Evolutionary conservation across 2,329 filamentous ascomycete species (phyloP).

Genomic region (Trichoderma polysporum): DNA sequence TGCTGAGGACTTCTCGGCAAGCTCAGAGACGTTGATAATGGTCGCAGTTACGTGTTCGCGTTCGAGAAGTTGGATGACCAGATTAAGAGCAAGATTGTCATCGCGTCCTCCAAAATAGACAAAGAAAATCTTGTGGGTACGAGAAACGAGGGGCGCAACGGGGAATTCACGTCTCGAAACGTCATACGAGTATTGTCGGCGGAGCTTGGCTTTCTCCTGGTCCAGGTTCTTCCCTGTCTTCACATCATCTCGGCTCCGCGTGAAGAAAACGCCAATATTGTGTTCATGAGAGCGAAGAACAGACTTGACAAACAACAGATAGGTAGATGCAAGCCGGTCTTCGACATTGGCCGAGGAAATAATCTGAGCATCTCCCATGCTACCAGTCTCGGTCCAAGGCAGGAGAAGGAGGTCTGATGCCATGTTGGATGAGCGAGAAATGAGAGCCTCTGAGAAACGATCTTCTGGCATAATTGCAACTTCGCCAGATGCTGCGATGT

Average conservation of each 20-base stretch:
- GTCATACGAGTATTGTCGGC: slow-evolving; percentile 58
- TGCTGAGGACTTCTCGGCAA: slow-evolving; percentile 1
- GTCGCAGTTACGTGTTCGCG: slow-evolving; percentile 78
- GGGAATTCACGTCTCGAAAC: slow-evolving; percentile 56
- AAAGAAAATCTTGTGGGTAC: slow-evolving; percentile 80
- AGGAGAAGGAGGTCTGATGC: slow-evolving; percentile 74
- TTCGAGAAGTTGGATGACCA: slow-evolving; percentile 81
- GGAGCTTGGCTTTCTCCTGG: slow-evolving; percentile 40
- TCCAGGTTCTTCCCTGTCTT: slow-evolving; percentile 32
- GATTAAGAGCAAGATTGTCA: slow-evolving; percentile 73
- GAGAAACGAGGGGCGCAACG: slow-evolving; percentile 60
- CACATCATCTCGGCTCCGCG: slow-evolving; percentile 53
- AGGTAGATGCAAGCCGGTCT: slow-evolving; percentile 48
- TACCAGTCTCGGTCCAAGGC: slow-evolving; percentile 85
- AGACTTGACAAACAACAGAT: slow-evolving; percentile 71
- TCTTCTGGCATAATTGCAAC: slow-evolving; percentile 76
- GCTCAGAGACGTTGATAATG: slow-evolving; percentile 49
- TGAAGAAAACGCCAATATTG: slow-evolving; percentile 78
- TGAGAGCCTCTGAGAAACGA: slow-evolving; percentile 76
- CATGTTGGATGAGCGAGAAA: slow-evolving; percentile 67
- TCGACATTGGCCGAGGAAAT: slow-evolving; percentile 31
- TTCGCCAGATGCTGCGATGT: slow-evolving; percentile 77
- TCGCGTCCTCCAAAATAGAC: slow-evolving; percentile 84
- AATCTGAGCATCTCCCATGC: slow-evolving; percentile 59
- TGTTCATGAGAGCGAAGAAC: slow-evolving; percentile 66